phyloP scores from a whole-genome alignment of 2,329 filamentous ascomycete genomes.

The Ilyonectria destructans region DNA sequence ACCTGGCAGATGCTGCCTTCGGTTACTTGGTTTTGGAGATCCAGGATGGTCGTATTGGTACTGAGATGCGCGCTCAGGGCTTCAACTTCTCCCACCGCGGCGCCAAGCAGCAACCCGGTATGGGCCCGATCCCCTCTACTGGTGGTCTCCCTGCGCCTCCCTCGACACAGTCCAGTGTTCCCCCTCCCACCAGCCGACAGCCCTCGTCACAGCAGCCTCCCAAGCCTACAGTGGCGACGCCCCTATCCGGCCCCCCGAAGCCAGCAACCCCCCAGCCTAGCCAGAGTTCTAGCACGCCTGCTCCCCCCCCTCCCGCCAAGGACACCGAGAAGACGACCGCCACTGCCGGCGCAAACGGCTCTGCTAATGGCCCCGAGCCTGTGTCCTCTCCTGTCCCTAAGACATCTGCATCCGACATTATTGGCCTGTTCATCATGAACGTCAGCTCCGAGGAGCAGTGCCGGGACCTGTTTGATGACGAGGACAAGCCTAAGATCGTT shows the following conservation, averaged over 20 bases:
- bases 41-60: slow-evolving; percentile 95
- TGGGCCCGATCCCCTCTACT: slow-evolving; percentile 47
- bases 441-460: slow-evolving; percentile 88
- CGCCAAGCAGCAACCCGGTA: slow-evolving; percentile 78
- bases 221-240: slow-evolving; percentile 61
- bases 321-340: slow-evolving; percentile 71
- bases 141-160: slow-evolving; percentile 55
- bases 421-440: slow-evolving; percentile 92
- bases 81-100: slow-evolving; percentile 99
- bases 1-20: slow-evolving; percentile 96
- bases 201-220: slow-evolving; percentile 57
- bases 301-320: slow-evolving; percentile 60
- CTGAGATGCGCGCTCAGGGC: slow-evolving; percentile 98
- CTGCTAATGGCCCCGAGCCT: slow-evolving; percentile 67
- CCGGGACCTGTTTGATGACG: slow-evolving; percentile 84
- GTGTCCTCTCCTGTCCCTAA: slow-evolving; percentile 74
- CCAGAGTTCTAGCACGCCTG: slow-evolving; percentile 58
- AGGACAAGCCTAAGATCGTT: slow-evolving; percentile 86
- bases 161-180: slow-evolving; percentile 55
- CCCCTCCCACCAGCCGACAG: slow-evolving; percentile 56
- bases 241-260: slow-evolving; percentile 56
- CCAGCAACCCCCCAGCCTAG: slow-evolving; percentile 67
- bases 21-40: slow-evolving; percentile 96
- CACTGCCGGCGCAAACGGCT: slow-evolving; percentile 67
- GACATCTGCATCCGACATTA: slow-evolving; percentile 75